Base-by-base conservation (phyloP, 2,329 filamentous ascomycete genomes). In the Pseudogymnoascus verrucosus region DNA sequence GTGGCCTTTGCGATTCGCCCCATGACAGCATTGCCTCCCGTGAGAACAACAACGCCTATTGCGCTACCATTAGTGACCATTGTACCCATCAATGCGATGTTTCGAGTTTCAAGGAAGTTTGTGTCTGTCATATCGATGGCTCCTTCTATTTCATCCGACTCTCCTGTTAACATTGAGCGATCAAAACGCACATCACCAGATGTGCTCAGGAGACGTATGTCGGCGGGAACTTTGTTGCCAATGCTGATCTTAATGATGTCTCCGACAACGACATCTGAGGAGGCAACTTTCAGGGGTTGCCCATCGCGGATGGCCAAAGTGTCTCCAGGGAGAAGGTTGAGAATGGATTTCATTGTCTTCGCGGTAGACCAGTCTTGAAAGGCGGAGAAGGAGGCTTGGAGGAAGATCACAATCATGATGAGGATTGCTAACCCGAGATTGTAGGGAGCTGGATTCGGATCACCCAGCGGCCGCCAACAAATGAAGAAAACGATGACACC, bases 61-160 rank as follows among this genome's bases (percentile, higher is more conserved):
- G 95, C 95, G 75, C 93, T 91, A 66, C 95, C 95, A 68, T 90
- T 96, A 16, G 97, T 93, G 16, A 99, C 92, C 2, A 95, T 98
- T 5, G 95, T 99, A 71, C 95, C 95, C 1, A 95, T 99, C 78
- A 99, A 99, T 65, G 99, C 83, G 84, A 96, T 97, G 77, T 99
- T 99, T 99, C 95, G 79, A 99, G 95, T 78, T 96, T 91, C 69
- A 99, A 95, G 51, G 93, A 47, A 92, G 77, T 89, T 88, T 54
- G 83, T 79, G 74, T 98, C 95, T 69, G 84, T 80, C 68, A 98
- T 80, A 4, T 83, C 80, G 2, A 75, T 74, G 60, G 83, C 84
- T 71, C 93, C 90, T 78, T 99, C 84, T 61, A 99, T 93, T 75
- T 93, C 98, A 79, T 98, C 93, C 74, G 93, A 97, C 79, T 99